Evolutionary conservation across 2,329 filamentous ascomycete species (phyloP).

Genomic region (Fusarium pseudocircinatum): DNA sequence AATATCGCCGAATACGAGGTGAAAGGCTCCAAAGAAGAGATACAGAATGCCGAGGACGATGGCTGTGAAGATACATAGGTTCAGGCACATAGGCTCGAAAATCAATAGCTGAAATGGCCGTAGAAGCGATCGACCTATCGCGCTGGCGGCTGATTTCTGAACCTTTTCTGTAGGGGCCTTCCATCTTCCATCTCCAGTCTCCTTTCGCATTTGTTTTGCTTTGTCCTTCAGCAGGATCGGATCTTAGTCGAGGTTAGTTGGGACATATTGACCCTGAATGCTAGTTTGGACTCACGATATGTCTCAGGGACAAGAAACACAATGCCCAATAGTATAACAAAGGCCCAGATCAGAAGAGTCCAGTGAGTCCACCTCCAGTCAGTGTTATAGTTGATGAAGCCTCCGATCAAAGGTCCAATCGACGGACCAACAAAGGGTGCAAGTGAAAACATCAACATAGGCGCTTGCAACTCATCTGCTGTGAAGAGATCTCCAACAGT

Average conservation of each 20-base stretch:
- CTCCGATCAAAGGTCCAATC: slow-evolving; percentile 71
- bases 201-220: slow-evolving; percentile 73
- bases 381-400: slow-evolving; percentile 82
- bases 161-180: slow-evolving; percentile 79
- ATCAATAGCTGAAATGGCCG: slow-evolving; percentile 83
- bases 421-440: slow-evolving; percentile 71
- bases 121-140: slow-evolving; percentile 67
- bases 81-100: slow-evolving; percentile 86
- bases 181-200: slow-evolving; percentile 82
- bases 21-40: slow-evolving; percentile 90
- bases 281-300: slow-evolving; percentile 64
- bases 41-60: slow-evolving; percentile 89
- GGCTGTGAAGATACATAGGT: slow-evolving; percentile 83
- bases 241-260: slow-evolving; percentile 49
- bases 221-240: slow-evolving; percentile 78
- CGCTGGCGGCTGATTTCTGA: slow-evolving; percentile 71
- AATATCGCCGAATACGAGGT: slow-evolving; percentile 77
- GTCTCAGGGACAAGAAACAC: slow-evolving; percentile 85
- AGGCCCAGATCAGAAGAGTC: slow-evolving; percentile 83
- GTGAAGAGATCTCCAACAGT: slow-evolving; percentile 85
- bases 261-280: not conserved
- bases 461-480: slow-evolving; percentile 73
- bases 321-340: slow-evolving; percentile 70
- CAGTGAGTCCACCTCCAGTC: slow-evolving; percentile 88
- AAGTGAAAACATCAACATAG: slow-evolving; percentile 84